phyloP scores from a whole-genome alignment of 805 yeast genomes.

The Candida nemodendra region DNA sequence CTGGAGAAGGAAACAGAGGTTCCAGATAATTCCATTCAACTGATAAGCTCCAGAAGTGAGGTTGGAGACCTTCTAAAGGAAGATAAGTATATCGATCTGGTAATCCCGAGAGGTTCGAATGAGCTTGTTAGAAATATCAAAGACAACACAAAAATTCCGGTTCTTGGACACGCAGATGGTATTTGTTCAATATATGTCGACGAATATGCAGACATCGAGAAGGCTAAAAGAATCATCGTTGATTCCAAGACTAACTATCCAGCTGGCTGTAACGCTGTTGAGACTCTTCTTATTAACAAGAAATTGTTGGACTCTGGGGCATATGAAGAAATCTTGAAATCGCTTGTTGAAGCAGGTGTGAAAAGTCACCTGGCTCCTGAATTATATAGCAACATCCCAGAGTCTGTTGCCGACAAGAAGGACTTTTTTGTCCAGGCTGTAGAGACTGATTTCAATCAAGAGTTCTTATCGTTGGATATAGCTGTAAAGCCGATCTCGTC shows the following conservation, averaged over 20 bases:
- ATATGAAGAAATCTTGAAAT: slow-evolving; percentile 23
- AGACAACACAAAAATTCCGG: slow-evolving; percentile 89
- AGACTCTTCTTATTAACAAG: slow-evolving; percentile 70
- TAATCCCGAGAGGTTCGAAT: slow-evolving; percentile 97
- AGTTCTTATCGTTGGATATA: slow-evolving; percentile 78
- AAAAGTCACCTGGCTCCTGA: slow-evolving; percentile 65
- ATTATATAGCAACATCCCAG: slow-evolving; percentile 35
- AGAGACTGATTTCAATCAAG: slow-evolving; percentile 74
- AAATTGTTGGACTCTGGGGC: slow-evolving; percentile 27
- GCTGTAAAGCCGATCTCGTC: slow-evolving; percentile 65
- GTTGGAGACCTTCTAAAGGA: slow-evolving; percentile 81
- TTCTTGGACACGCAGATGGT: slow-evolving; percentile 98
- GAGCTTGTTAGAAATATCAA: slow-evolving; percentile 86
- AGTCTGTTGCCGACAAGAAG: slow-evolving; percentile 10
- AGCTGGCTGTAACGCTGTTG: slow-evolving; percentile 98
- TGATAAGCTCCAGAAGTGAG: slow-evolving; percentile 86
- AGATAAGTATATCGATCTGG: slow-evolving; percentile 89
- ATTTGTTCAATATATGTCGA: slow-evolving; percentile 88
- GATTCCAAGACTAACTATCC: slow-evolving; percentile 96
- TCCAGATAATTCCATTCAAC: slow-evolving; percentile 79
- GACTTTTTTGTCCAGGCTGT: slow-evolving; percentile 44
- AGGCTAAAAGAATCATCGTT: slow-evolving; percentile 71
- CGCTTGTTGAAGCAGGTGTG: slow-evolving; percentile 64
- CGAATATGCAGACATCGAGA: slow-evolving; percentile 68
- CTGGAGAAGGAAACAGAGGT: slow-evolving; percentile 60